phyloP scores from a whole-genome alignment of 176 grass and related monocot species.

The Oryza glaberrima region DNA sequence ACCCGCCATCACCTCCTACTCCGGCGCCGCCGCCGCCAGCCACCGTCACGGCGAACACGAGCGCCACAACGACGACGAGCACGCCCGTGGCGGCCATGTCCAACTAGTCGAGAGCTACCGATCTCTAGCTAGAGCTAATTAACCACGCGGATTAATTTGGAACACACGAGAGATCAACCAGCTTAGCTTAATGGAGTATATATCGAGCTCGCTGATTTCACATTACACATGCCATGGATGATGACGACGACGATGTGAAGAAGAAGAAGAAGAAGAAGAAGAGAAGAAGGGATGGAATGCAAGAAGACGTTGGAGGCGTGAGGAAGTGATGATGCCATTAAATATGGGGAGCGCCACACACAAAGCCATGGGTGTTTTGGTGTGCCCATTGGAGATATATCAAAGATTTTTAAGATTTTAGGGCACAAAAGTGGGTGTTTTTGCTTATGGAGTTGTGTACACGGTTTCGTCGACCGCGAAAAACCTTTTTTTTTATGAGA shows the following conservation, averaged over 20 bases:
- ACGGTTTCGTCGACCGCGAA: not conserved
- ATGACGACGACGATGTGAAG: constrained; percentile 4
- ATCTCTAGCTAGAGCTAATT: too few relatives aligned
- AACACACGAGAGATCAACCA: constrained; percentile 1
- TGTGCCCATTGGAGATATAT: not conserved
- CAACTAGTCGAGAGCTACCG: not conserved
- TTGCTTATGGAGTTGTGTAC: constrained; percentile 31
- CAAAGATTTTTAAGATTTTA: not conserved
- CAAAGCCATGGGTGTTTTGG: constrained; percentile 13
- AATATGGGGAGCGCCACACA: constrained; percentile 65
- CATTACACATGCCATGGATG: constrained; percentile 26
- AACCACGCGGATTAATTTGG: not conserved
- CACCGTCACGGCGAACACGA: not conserved
- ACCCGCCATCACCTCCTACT: not conserved
- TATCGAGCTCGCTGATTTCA: constrained; percentile 30
- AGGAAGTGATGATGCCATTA: constrained; percentile 72
- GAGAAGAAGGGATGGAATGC: constrained; percentile 27
- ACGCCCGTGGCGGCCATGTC: constrained; percentile 10
- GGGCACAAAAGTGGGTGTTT: not conserved
- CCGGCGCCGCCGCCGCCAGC: not conserved
- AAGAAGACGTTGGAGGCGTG: constrained; percentile 71
- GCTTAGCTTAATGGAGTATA: not conserved
- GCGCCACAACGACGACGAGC: not conserved
- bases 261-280: not conserved
- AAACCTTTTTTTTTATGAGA: not conserved